These are phyloP conservation scores for Luvunga scandens DNA, from an alignment of 345 rosid genomes.

Conservation along the genomic window DNA sequence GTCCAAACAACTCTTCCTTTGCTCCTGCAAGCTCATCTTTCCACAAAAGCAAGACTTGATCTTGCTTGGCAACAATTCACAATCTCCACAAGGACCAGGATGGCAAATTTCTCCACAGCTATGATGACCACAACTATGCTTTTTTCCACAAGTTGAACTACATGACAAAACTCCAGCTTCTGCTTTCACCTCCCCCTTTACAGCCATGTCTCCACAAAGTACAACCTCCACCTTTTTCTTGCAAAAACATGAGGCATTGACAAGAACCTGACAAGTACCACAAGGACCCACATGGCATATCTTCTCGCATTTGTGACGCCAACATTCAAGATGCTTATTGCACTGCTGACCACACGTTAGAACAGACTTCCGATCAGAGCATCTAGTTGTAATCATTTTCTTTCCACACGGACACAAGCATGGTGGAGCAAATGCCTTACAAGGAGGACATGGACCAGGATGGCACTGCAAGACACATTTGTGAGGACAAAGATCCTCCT, in stretches of 20 bases:
- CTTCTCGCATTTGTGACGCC: constrained; percentile 69
- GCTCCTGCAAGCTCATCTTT: constrained; percentile 63
- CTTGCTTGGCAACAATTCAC: constrained; percentile 62
- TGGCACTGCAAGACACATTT: constrained; percentile 95
- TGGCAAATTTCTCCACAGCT: constrained; percentile 66
- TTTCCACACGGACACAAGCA: constrained; percentile 83
- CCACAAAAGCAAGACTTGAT: constrained; percentile 81
- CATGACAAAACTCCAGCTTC: constrained; percentile 83
- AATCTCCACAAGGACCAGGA: constrained; percentile 82
- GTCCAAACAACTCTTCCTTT: constrained; percentile 79
- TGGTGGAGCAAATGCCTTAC: constrained; percentile 92
- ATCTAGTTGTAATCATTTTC: constrained; percentile 73
- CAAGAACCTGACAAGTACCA: constrained; percentile 62
- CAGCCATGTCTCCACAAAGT: constrained; percentile 74
- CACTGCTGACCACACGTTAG: constrained; percentile 78
- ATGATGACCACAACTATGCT: constrained; percentile 73
- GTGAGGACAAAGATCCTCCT: constrained; percentile 82
- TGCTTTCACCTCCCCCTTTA: constrained; percentile 71
- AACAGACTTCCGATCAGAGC: constrained; percentile 73
- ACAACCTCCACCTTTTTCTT: constrained; percentile 69
- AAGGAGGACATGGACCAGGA: constrained; percentile 99
- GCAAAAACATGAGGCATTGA: constrained; percentile 84
- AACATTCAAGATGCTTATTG: constrained; percentile 70
- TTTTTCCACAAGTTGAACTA: constrained; percentile 55
- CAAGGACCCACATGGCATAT: constrained; percentile 86